Conservation (phyloP, 1,139 yeast genomes). For the Geotrichum klebahnii region DNA sequence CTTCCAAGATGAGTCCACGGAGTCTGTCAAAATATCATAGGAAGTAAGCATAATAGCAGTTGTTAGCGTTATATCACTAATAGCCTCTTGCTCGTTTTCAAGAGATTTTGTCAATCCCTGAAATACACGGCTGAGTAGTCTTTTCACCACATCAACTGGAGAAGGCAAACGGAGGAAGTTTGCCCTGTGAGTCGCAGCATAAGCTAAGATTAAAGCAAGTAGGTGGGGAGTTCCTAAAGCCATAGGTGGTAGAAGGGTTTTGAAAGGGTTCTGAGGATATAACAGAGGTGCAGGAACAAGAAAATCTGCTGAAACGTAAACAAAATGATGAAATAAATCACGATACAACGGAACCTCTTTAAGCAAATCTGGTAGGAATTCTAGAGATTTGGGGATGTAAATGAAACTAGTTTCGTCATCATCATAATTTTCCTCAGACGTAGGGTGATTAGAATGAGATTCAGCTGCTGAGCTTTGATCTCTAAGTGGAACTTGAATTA, state of each 20-base stretch:
- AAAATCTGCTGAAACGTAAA: slow-evolving; percentile 56
- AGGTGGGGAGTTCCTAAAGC: slow-evolving; percentile 57
- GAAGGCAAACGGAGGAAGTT: slow-evolving; percentile 37
- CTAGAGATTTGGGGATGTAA: slow-evolving; percentile 49
- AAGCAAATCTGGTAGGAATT: slow-evolving; percentile 57
- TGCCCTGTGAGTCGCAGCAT: slow-evolving; percentile 54
- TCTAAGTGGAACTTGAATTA: slow-evolving; percentile 26
- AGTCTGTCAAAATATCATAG: slow-evolving; percentile 53
- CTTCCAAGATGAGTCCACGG: slow-evolving; percentile 34
- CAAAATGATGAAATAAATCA: slow-evolving; percentile 59
- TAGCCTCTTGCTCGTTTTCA: slow-evolving; percentile 51
- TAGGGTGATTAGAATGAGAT: neutral
- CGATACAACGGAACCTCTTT: slow-evolving; percentile 57
- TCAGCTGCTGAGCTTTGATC: slow-evolving; percentile 9
- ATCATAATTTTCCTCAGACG: neutral
- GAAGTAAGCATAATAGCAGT: slow-evolving; percentile 60
- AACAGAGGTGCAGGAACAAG: slow-evolving; percentile 64
- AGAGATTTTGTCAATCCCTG: slow-evolving; percentile 54
- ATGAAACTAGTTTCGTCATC: slow-evolving; percentile 9
- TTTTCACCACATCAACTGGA: slow-evolving; percentile 50
- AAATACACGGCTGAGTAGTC: slow-evolving; percentile 54
- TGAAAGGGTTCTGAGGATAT: slow-evolving; percentile 65
- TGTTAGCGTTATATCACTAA: slow-evolving; percentile 64
- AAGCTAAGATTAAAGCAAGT: slow-evolving; percentile 60
- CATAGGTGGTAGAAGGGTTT: slow-evolving; percentile 60